Percentiles rank a stretch among this genome's conserved stretches.
Evolutionary conservation across 2,329 filamentous ascomycete genomes (phyloP).

Genomic region (Monosporascus ibericus): DNA sequence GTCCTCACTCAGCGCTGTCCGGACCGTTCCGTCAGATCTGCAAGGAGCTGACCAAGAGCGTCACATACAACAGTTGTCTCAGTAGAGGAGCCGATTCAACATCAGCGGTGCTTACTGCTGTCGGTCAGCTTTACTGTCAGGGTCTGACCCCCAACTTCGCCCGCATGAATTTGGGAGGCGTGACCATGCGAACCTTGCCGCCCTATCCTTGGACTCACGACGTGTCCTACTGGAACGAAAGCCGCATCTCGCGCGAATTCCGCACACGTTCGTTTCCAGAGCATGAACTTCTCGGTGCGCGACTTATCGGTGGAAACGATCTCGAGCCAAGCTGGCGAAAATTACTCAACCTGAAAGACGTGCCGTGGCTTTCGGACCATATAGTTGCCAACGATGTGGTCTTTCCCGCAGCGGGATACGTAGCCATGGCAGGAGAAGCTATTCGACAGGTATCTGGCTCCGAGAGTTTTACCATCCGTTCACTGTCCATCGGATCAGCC

Average conservation of each 20-base stretch:
- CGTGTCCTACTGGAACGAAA: constrained; percentile 15
- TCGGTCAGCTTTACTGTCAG: constrained; percentile 10
- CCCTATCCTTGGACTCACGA: constrained; percentile 17
- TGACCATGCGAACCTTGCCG: constrained; percentile 12
- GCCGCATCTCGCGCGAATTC: constrained; percentile 12
- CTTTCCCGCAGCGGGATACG: constrained; percentile 36
- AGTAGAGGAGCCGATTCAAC: constrained; percentile 5
- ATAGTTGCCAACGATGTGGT: constrained; percentile 31
- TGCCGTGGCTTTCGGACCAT: constrained; percentile 41
- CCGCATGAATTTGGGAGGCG: constrained; percentile 5
- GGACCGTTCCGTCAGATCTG: constrained; percentile 16
- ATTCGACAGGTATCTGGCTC: constrained; percentile 13
- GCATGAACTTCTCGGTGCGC: constrained; percentile 25
- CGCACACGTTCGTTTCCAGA: constrained; percentile 11
- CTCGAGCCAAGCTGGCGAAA: constrained; percentile 35
- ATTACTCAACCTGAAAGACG: constrained; percentile 29
- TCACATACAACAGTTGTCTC: constrained; percentile 9
- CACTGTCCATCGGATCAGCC: constrained; percentile 16
- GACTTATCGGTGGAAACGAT: constrained; percentile 22
- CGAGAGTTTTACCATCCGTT: constrained; percentile 8
- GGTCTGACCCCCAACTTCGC: constrained; percentile 3
- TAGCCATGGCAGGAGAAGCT: constrained; percentile 38
- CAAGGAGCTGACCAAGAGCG: background rate
- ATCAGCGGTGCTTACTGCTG: constrained; percentile 6
- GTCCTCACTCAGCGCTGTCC: background rate